phyloP scores from a whole-genome alignment of 768 basidiomycete genomes.

The Lanmaoa rubissima region DNA sequence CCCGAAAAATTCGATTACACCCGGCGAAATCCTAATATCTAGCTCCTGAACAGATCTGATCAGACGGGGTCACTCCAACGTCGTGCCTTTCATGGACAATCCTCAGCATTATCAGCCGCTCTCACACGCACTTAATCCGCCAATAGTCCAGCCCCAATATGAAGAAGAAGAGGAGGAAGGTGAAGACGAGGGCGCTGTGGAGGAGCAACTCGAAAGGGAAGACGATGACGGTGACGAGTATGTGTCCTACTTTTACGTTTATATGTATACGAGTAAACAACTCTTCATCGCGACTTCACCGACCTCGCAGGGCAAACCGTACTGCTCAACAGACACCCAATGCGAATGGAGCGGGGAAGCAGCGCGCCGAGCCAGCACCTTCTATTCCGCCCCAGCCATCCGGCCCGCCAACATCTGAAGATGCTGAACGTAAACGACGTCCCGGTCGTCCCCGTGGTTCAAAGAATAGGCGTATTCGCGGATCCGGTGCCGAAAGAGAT shows the following conservation, averaged over 20 bases:
- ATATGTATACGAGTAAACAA: conserved; percentile 1
- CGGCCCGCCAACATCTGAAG: conserved; percentile 27
- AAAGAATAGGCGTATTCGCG: conserved; percentile 61
- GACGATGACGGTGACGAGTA: conserved; percentile 43
- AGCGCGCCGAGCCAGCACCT: conserved; percentile 27
- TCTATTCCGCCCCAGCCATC: conserved; percentile 25
- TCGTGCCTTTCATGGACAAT: conserved; percentile 47
- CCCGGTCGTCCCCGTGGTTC: conserved; percentile 80
- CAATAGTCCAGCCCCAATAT: conserved; percentile 34
- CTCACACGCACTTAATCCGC: conserved; percentile 73
- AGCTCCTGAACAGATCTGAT: conserved; percentile 26
- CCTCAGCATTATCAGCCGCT: conserved; percentile 80
- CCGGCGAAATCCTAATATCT: conserved; percentile 30
- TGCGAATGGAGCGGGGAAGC: conserved; percentile 17
- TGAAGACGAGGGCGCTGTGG: conserved; percentile 73
- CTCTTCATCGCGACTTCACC: conserved; percentile 4
- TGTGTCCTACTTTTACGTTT: conserved; percentile 16
- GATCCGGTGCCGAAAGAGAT: conserved; percentile 30
- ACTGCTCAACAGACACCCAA: conserved; percentile 14
- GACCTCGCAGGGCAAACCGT: conserved; percentile 24
- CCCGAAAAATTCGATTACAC: conserved; percentile 31
- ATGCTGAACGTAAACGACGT: conserved; percentile 56
- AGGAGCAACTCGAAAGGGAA: conserved; percentile 57
- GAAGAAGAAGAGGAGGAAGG: conserved; percentile 65
- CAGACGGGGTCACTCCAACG: neutral